Conservation (phyloP, 2,329 filamentous ascomycete species). For the Colletotrichum orchidophilum region DNA sequence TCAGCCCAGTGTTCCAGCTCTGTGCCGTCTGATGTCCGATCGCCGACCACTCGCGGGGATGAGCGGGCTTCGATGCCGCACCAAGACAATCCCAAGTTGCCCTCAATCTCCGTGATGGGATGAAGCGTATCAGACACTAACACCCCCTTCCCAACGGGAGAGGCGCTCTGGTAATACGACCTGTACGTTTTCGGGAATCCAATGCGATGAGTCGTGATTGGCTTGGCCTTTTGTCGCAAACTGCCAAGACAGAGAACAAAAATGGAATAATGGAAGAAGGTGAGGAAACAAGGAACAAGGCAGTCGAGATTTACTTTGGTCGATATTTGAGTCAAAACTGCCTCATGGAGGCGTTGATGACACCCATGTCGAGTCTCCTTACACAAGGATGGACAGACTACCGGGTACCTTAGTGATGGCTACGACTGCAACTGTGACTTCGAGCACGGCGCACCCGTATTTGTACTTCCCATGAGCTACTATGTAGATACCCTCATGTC, state of each 20-base stretch:
- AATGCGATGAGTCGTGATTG: background rate
- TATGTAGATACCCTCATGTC: background rate
- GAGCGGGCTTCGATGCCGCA: slow-evolving; percentile 13
- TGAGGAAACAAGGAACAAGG: slow-evolving; percentile 7
- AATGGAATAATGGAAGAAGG: slow-evolving; percentile 8
- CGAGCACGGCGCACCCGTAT: background rate
- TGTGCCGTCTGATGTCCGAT: slow-evolving; percentile 28
- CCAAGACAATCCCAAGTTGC: slow-evolving; percentile 16
- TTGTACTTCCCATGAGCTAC: background rate
- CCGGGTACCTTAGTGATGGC: too few relatives aligned
- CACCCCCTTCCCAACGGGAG: background rate
- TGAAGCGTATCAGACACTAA: slow-evolving; percentile 9
- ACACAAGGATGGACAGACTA: background rate
- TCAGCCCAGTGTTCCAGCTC: slow-evolving; percentile 31
- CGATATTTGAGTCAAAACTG: slow-evolving; percentile 8
- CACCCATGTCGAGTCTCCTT: background rate
- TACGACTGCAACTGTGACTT: background rate
- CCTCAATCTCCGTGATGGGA: background rate
- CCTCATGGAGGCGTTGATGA: background rate
- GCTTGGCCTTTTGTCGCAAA: background rate
- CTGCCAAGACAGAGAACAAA: background rate
- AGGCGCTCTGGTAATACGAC: too few relatives aligned
- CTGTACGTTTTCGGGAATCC: background rate
- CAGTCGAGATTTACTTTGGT: background rate
- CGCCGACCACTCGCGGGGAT: slow-evolving; percentile 11